Evolutionary conservation across 192 early-diverging fungal genomes (phyloP), one percentile per base, ranked within the genome.

Genomic region (Coemansia sp.): DNA sequence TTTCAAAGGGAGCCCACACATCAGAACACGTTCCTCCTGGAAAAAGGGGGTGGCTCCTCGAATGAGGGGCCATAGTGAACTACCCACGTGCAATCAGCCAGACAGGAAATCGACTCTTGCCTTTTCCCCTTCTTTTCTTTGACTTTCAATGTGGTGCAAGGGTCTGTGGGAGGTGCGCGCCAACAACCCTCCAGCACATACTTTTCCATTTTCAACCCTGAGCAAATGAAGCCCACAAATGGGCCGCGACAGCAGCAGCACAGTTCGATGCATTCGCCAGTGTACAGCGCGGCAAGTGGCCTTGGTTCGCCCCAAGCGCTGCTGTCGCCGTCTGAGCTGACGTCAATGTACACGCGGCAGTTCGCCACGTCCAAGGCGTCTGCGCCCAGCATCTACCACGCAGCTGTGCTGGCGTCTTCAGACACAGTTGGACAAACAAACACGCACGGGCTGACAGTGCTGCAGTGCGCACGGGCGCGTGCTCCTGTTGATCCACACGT

Each of bases 261-360:
- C 40, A 42, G 40, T 12, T 71, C 77, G n/a, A 49, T 80, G 56
- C 77, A 74, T 36, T 80, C 77, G 26, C 59, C 64, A 22, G 50
- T 62, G 21, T 80, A 70, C 68, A 59, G 62, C 26, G 57, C 72
- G 1, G 68, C 65, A 0, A 48, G 65, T 28, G 40, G 52, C 44
- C 40, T 59, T 7, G 21, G 40, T 51, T 49, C 63, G 36, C 26
- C 65, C 1, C 69, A 69, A 25, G 57, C 58, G 17, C 51, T 71
- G 63, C 49, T 63, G 21, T 61, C 68, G 14, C 64, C 68, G 12
- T n/a, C 64, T 20, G 78, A 81, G 51, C 73, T 81, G 38, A 64
- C 78, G 7, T 68, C 68, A 25, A 66, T 81, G 78, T 81, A 81
- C 52, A 71, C 73, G 19, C 59, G 73, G 20, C 78, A 82, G 62